Evolutionary conservation across 495 filamentous ascomycete genomes (phyloP).

Genomic region (Aspergillus wentii): DNA sequence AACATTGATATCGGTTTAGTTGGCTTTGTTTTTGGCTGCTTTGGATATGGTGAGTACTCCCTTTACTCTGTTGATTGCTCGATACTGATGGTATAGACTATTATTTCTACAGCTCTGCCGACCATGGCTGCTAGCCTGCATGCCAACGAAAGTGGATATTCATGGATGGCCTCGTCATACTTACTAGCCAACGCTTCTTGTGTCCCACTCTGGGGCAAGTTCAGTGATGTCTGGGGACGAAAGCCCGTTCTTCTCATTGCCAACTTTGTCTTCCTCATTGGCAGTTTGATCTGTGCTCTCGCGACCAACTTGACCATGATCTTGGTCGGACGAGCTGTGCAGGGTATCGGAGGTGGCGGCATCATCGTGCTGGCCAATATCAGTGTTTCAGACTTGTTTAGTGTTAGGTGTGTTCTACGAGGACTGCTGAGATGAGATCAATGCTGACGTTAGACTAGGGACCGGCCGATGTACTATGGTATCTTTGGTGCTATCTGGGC

Average conservation of each 20-base stretch:
- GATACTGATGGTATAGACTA: constrained; percentile 29
- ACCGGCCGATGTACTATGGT: constrained; percentile 59
- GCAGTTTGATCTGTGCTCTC: constrained; percentile 66
- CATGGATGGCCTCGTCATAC: constrained; percentile 73
- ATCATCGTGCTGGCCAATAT: constrained; percentile 78
- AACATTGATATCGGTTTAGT: constrained; percentile 21
- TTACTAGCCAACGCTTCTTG: constrained; percentile 64
- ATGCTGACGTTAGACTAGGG: constrained; percentile 32
- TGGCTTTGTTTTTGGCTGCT: constrained; percentile 49
- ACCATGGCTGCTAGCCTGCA: constrained; percentile 60
- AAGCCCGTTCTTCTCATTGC: constrained; percentile 74
- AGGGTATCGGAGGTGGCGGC: constrained; percentile 82
- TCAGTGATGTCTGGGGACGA: constrained; percentile 82
- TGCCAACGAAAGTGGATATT: constrained; percentile 60
- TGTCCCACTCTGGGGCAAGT: constrained; percentile 75
- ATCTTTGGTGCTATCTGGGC: constrained; percentile 71
- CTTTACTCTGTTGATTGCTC: neutral
- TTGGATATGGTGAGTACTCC: constrained; percentile 42
- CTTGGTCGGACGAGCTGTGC: constrained; percentile 68
- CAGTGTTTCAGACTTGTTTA: constrained; percentile 75
- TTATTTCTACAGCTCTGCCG: constrained; percentile 51
- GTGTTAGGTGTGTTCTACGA: constrained; percentile 45
- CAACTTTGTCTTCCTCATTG: constrained; percentile 69
- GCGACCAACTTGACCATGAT: constrained; percentile 67
- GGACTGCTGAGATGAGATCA: neutral